A percentile compares a stretch with the other conserved stretches of the same genome.
phyloP scores from a whole-genome alignment of 2,329 filamentous ascomycete species.

The Calycina herbarum region DNA sequence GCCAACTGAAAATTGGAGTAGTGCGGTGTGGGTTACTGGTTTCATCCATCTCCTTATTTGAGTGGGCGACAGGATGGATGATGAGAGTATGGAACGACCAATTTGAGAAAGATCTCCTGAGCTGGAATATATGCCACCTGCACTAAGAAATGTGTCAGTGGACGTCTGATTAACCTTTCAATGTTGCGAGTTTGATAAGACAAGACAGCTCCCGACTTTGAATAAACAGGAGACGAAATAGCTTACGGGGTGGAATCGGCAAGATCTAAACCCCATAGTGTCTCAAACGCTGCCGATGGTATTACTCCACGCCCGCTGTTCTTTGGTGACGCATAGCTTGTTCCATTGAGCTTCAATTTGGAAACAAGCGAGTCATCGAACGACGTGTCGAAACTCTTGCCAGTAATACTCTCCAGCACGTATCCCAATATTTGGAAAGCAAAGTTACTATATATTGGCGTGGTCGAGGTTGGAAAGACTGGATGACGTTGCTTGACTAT shows the following conservation, averaged over 20 bases:
- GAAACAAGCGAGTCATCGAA: slow-evolving; percentile 38
- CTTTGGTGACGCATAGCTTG: slow-evolving; percentile 24
- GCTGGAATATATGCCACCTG: slow-evolving; percentile 42
- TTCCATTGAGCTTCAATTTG: slow-evolving; percentile 38
- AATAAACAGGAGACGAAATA: neutral
- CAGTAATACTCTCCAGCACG: slow-evolving; percentile 43
- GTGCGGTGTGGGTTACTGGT: slow-evolving; percentile 18
- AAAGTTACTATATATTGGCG: slow-evolving; percentile 42
- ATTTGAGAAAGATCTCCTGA: slow-evolving; percentile 35
- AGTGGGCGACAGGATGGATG: slow-evolving; percentile 13
- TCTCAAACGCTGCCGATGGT: slow-evolving; percentile 5
- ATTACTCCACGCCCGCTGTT: slow-evolving; percentile 18
- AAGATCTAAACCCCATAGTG: slow-evolving; percentile 17
- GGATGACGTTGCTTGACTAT: slow-evolving; percentile 30
- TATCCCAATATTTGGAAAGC: slow-evolving; percentile 42
- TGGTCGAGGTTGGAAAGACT: slow-evolving; percentile 37
- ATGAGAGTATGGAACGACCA: slow-evolving; percentile 22
- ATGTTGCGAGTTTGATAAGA: neutral
- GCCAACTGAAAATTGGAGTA: slow-evolving; percentile 15
- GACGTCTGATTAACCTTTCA: slow-evolving; percentile 3
- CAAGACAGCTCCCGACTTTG: no score
- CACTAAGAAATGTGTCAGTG: slow-evolving; percentile 15
- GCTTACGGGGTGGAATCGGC: slow-evolving; percentile 22
- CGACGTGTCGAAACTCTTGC: slow-evolving; percentile 33
- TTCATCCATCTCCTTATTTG: slow-evolving; percentile 22